A percentile compares a stretch with the other conserved stretches of the same genome.
Evolutionary conservation across 2,329 filamentous ascomycete species (phyloP).

Genomic region (Trichoderma sp.): DNA sequence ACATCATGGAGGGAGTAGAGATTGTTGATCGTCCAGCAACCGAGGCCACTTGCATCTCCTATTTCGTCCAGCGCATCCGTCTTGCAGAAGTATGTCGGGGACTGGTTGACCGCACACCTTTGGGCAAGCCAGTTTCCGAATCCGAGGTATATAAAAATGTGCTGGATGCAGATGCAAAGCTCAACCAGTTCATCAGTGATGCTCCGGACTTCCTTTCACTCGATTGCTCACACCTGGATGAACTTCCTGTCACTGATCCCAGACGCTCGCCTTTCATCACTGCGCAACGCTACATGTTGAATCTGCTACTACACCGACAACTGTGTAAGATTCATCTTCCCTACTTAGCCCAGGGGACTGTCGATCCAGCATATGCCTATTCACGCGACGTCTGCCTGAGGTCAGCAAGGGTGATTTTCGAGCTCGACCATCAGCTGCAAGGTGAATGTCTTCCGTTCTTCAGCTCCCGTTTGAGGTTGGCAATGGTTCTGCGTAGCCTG

Average conservation of each 20-base stretch:
- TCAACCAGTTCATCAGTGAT: slow-evolving; percentile 33
- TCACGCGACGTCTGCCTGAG: slow-evolving; percentile 37
- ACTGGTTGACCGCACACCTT: slow-evolving; percentile 37
- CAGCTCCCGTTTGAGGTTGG: slow-evolving; percentile 32
- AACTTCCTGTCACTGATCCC: slow-evolving; percentile 29
- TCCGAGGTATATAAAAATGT: slow-evolving; percentile 36
- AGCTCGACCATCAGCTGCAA: slow-evolving; percentile 34
- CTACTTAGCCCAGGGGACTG: slow-evolving; percentile 37
- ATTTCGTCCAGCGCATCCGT: slow-evolving; percentile 41
- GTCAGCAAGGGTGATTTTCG: slow-evolving; percentile 36
- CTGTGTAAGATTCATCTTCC: slow-evolving; percentile 40
- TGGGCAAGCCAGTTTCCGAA: slow-evolving; percentile 32
- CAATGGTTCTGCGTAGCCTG: slow-evolving; percentile 36
- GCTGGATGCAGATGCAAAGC: slow-evolving; percentile 35
- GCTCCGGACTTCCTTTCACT: slow-evolving; percentile 35
- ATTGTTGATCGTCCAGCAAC: slow-evolving; percentile 33
- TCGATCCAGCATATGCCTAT: slow-evolving; percentile 36
- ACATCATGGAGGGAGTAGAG: slow-evolving; percentile 35
- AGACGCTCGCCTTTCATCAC: slow-evolving; percentile 30
- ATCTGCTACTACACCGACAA: slow-evolving; percentile 37
- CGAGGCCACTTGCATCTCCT: slow-evolving; percentile 40
- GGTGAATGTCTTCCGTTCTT: slow-evolving; percentile 32
- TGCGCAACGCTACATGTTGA: slow-evolving; percentile 38
- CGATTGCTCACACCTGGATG: slow-evolving; percentile 24
- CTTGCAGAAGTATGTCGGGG: slow-evolving; percentile 41